Evolutionary conservation across 2,329 filamentous ascomycete species (phyloP), one percentile per base, ranked within the genome.

Genomic region (Hypoxylon sp.): DNA sequence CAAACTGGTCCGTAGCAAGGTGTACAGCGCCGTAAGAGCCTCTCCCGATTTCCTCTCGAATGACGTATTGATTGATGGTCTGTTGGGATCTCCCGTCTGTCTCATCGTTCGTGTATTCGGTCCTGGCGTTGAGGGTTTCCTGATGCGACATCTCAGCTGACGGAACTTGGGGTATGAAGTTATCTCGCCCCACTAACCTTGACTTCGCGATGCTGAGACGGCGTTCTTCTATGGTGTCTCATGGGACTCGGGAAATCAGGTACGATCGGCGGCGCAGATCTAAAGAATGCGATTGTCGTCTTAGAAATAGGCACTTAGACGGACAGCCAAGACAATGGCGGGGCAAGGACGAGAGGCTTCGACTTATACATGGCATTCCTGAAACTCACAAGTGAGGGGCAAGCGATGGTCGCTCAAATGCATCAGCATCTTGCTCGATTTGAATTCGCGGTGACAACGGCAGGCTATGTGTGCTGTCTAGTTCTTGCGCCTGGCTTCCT

Each of bases 1-100:
- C 95, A 80, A 90, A 96, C 78, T 97, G 93, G 80, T 99, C 95
- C 2, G 88, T 89, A 20, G 93, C 96, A 18, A 95, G 83, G 79
- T 98, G 93, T 12, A 99, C 96, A 9, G 94, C 91, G 6, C 96
- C 96, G 77, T 97, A 99, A 0, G 95, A 98, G 16, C 96, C 96
- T 69, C 93, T 86, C n/a, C 96, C 96, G 73, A 99, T 97, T 82
- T 98, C 95, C 77, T 97, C 91, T 78, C 91, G 90, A 75, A 99
- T 96, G 61, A 91, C 85, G 78, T 98, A 99, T 80, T 98, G 95
- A 78, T 98, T 98, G 81, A 98, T 95, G 61, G 89, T 87, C 75
- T 96, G 93, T 75, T 96, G 89, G 2, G 91, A 71, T 28, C 65
- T 89, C 52, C 93, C 93, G 74, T 97, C 93, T 70, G 90, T 84